Conservation (phyloP, 306 rosid species). For the Begonia fuchsioides region DNA sequence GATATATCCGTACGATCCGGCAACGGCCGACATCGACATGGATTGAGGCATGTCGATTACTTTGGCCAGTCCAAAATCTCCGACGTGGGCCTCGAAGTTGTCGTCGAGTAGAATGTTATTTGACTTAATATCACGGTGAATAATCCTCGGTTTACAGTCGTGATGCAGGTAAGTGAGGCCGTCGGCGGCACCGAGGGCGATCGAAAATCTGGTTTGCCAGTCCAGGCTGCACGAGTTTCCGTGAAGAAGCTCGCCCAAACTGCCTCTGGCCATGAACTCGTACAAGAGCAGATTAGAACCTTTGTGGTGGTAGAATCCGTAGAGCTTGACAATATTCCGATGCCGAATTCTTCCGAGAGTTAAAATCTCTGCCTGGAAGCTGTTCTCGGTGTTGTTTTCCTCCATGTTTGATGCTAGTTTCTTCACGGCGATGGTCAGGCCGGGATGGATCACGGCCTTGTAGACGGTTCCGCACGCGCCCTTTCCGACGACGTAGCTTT, state of each 20-base stretch:
- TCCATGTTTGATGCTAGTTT: slow-evolving; percentile 61
- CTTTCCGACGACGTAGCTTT: slow-evolving; percentile 50
- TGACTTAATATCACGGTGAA: slow-evolving; percentile 83
- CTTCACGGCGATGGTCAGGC: slow-evolving; percentile 59
- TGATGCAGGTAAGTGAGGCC: slow-evolving; percentile 86
- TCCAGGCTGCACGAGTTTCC: slow-evolving; percentile 40
- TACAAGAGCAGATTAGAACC: slow-evolving; percentile 65
- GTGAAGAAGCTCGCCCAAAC: slow-evolving; percentile 72
- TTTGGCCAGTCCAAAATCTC: slow-evolving; percentile 89
- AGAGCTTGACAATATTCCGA: slow-evolving; percentile 61
- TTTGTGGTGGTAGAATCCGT: slow-evolving; percentile 61
- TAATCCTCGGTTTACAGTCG: slow-evolving; percentile 69
- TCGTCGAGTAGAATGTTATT: slow-evolving; percentile 78
- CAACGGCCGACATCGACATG: slow-evolving; percentile 72
- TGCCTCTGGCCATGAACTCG: slow-evolving; percentile 75
- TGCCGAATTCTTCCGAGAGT: slow-evolving; percentile 72
- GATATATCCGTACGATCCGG: slow-evolving; percentile 90
- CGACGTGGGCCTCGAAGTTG: slow-evolving; percentile 70
- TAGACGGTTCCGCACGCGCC: slow-evolving; percentile 87
- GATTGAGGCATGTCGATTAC: slow-evolving; percentile 79
- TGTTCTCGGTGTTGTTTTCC: slow-evolving; percentile 49
- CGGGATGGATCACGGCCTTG: slow-evolving; percentile 48
- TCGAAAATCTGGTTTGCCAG: slow-evolving; percentile 62
- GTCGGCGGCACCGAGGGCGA: slow-evolving; percentile 80
- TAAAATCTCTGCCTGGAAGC: slow-evolving; percentile 61